These are phyloP conservation scores for Hortiboletus campestris DNA, from an alignment of 768 basidiomycete species.

Conservation along the genomic window DNA sequence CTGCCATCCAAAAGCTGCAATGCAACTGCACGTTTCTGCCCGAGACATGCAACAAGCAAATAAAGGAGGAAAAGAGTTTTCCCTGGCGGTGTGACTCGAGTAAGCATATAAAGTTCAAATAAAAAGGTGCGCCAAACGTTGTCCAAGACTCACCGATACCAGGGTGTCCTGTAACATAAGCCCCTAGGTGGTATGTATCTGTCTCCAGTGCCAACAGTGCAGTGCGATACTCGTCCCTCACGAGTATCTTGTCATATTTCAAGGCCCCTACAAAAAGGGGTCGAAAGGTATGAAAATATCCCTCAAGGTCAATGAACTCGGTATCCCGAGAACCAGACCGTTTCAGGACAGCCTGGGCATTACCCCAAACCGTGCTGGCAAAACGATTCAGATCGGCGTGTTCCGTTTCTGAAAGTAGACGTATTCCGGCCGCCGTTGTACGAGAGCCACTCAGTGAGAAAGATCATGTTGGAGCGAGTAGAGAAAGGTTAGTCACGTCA, in stretches of 20 bases:
- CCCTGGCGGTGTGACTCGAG: not conserved
- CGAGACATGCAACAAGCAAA: not conserved
- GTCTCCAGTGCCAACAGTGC: not conserved
- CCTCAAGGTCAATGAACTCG: not conserved
- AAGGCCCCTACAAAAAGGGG: not conserved
- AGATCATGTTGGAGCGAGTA: too few species aligned
- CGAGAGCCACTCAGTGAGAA: too few species aligned
- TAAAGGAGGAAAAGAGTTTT: not conserved
- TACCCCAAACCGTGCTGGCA: not conserved
- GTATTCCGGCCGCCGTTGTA: too few species aligned
- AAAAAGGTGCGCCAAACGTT: not conserved
- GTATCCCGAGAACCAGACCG: not conserved
- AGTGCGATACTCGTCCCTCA: not conserved
- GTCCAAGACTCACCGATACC: not conserved
- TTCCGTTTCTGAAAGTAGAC: too few species aligned
- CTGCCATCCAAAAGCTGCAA: not conserved
- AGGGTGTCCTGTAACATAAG: slow-evolving; percentile 3
- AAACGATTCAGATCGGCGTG: not conserved
- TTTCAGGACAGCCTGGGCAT: not conserved
- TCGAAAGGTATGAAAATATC: not conserved
- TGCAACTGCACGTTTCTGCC: not conserved
- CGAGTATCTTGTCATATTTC: not conserved
- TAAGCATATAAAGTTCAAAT: not conserved
- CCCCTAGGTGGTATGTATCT: not conserved
- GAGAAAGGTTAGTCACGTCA: too few species aligned